Percentiles rank a stretch among this genome's conserved stretches.
phyloP scores from a whole-genome alignment of 345 rosid species.

The Citrus maxima region DNA sequence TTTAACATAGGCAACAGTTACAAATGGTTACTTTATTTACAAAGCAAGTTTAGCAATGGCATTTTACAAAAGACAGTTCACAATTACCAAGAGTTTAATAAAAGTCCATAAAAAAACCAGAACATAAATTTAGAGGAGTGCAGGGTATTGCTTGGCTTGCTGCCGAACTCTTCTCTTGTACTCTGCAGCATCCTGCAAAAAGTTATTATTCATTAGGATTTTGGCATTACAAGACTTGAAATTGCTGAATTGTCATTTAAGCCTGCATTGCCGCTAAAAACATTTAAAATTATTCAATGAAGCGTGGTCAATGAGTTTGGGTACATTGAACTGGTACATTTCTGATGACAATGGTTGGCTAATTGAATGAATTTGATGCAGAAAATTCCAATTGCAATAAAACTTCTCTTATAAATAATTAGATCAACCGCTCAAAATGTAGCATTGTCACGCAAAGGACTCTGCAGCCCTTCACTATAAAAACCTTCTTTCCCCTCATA shows the following conservation, averaged over 20 bases:
- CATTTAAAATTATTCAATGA: too few species aligned
- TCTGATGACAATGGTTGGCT: background rate
- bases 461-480: background rate
- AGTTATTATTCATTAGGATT: background rate
- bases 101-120: background rate
- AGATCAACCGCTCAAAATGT: background rate
- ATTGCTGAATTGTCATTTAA: background rate
- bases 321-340: background rate
- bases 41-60: conserved; percentile 20
- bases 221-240: background rate
- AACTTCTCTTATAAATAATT: background rate
- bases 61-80: conserved; percentile 20
- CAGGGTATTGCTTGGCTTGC: conserved; percentile 91
- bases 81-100: conserved; percentile 10
- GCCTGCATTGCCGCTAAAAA: background rate
- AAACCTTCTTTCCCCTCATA: background rate
- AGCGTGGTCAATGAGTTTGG: background rate
- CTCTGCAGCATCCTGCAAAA: conserved; percentile 65
- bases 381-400: background rate
- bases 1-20: conserved; percentile 20
- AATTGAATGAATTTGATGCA: background rate
- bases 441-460: background rate
- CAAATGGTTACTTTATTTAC: conserved; percentile 18
- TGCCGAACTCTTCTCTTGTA: conserved; percentile 84
- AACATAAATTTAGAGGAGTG: conserved; percentile 37